Evolutionary conservation across 1,139 yeast species (phyloP), one percentile per base, ranked within the genome.

Genomic region (Meyerozyma elateridarum): DNA sequence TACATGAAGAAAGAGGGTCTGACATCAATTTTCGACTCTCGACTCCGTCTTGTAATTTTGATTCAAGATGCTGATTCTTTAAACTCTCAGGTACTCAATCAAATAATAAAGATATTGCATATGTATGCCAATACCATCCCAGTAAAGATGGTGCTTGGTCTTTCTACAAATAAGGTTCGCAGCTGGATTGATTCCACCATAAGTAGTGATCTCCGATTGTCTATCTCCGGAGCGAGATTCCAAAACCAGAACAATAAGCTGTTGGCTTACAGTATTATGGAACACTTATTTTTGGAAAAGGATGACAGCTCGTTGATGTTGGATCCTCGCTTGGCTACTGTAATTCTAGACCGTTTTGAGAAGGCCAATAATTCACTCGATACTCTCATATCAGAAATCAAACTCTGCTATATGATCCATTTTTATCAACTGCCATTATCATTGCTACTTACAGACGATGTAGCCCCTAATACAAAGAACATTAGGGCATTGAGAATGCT

Each of bases 1-100:
- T 48, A 48, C 28, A 48, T 36, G 18, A 36, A 24, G 19, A 42
- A 29, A 27, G 44, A 32, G 22, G 46, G 37, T 32, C 36, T 35
- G 12, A 37, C 31, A 15, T 25, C 29, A 19, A 19, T 42, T 39
- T 27, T 30, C 15, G 37, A 26, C 11, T 35, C 38, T 13, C 36
- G 34, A 18, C 33, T 58, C 9, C 45, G 68, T 15, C 46, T 72
- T 13, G 54, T 75, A 9, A 52, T 77, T 4, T 54, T 79, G 5
- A 48, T 82, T n/a, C 84, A 80, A 45, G 87, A 81, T 48, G 70
- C 83, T 2, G 84, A 77, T 44, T 67, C 82, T 3, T 68, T 80
- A 36, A 71, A 69, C 25, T 57, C 66, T 8, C 64, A 62, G n/a
- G 61, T 77, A 2, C 49, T 81, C 15, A 63, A 76, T 28, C 75